A percentile compares a stretch with the other conserved stretches of the same genome.
Conservation (phyloP, 176 grass and related monocot genomes). For the Neostapfia colusana region DNA sequence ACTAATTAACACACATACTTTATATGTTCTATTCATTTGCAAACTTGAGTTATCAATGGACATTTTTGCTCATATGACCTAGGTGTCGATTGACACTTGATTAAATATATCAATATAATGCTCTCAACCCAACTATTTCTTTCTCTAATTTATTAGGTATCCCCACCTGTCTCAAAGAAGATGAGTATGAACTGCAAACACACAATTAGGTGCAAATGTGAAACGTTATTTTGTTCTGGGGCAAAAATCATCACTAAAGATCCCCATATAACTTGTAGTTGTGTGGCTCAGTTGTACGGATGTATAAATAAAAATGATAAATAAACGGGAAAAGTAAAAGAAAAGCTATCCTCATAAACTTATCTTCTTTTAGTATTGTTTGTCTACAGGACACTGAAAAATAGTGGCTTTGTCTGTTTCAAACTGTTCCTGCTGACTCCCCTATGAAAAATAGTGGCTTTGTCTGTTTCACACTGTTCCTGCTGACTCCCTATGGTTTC, state of each 20-base stretch:
- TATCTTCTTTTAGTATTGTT: not conserved
- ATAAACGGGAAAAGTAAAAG: not conserved
- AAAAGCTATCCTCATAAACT: not conserved
- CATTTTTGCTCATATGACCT: not conserved
- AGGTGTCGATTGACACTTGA: not conserved
- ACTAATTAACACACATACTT: not conserved
- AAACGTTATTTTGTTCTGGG: not conserved
- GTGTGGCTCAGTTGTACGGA: not conserved
- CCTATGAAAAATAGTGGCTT: too few relatives aligned
- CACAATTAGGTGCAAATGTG: not conserved
- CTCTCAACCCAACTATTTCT: not conserved
- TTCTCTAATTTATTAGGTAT: not conserved
- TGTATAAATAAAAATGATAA: not conserved
- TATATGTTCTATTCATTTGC: slow-evolving; percentile 1
- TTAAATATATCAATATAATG: not conserved
- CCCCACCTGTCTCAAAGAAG: not conserved
- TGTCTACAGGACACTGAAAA: too few relatives aligned
- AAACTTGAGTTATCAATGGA: not conserved
- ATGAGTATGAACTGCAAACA: not conserved
- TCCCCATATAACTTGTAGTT: not conserved
- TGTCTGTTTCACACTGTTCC: not conserved
- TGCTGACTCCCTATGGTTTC: not conserved
- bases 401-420: too few relatives aligned
- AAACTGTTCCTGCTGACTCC: too few relatives aligned
- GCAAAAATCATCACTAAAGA: not conserved